Conservation (phyloP, 176 grass and related monocot species). For the Cenchrus purpureus region DNA sequence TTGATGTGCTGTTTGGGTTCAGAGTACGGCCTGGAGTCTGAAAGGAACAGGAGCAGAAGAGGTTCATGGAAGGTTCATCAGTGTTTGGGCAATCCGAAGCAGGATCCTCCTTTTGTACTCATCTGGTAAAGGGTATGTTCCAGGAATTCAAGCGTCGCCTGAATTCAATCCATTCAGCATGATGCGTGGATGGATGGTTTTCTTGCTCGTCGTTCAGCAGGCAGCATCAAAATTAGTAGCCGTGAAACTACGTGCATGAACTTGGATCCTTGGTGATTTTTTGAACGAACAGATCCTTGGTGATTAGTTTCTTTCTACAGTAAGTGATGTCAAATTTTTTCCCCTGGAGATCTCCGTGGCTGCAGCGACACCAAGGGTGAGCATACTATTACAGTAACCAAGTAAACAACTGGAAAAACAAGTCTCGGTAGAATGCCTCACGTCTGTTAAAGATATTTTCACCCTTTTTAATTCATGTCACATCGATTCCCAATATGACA, state of each 20-base stretch:
- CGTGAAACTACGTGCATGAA: neutral
- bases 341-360: neutral
- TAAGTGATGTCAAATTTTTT: neutral
- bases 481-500: neutral
- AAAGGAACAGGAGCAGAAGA: neutral
- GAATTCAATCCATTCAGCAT: neutral
- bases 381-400: neutral
- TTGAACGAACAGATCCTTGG: too few relatives aligned
- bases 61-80: slow-evolving; percentile 40
- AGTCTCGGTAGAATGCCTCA: neutral
- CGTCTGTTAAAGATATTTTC: neutral
- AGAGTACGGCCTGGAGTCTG: neutral
- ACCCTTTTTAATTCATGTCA: neutral
- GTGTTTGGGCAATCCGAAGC: slow-evolving; percentile 20
- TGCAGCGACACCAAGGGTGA: neutral
- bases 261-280: neutral
- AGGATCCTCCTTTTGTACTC: slow-evolving; percentile 30
- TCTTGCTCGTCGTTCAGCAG: slow-evolving; percentile 22
- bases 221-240: slow-evolving; percentile 7
- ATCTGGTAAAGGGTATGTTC: slow-evolving; percentile 12
- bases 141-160: neutral
- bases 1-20: slow-evolving; percentile 32
- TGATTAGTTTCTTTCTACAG: neutral
- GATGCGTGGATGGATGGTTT: slow-evolving; percentile 9
- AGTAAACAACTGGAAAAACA: neutral